Conservation (phyloP, 2,329 filamentous ascomycete genomes). For the Tolypocladium ovalisporum region DNA sequence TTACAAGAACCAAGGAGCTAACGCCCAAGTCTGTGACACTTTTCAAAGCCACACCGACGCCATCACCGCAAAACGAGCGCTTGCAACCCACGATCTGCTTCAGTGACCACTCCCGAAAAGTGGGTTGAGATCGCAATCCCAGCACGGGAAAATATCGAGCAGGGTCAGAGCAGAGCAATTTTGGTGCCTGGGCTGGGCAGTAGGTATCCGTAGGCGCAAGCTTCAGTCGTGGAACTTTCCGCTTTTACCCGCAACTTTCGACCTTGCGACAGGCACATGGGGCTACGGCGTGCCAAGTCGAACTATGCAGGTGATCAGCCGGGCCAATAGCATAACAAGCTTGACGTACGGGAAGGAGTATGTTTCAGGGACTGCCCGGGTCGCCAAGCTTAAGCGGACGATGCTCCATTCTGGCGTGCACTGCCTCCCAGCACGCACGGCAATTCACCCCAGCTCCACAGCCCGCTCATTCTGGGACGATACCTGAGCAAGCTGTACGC, state of each 20-base stretch:
- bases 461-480: background rate
- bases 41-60: background rate
- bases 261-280: background rate
- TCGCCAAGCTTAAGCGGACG: background rate
- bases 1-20: background rate
- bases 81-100: background rate
- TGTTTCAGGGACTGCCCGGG: background rate
- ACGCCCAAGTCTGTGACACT: no score
- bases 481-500: background rate
- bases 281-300: background rate
- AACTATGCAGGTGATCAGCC: background rate
- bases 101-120: background rate
- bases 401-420: background rate
- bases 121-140: background rate
- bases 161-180: background rate
- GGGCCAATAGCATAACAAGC: background rate
- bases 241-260: background rate
- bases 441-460: background rate
- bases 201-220: background rate
- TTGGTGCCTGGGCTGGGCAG: background rate
- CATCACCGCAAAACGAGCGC: background rate
- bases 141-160: background rate
- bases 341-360: background rate
- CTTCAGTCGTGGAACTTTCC: background rate
- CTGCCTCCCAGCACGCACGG: background rate